phyloP scores from a whole-genome alignment of 2,329 filamentous ascomycete genomes.

The Ampelomyces quisqualis region DNA sequence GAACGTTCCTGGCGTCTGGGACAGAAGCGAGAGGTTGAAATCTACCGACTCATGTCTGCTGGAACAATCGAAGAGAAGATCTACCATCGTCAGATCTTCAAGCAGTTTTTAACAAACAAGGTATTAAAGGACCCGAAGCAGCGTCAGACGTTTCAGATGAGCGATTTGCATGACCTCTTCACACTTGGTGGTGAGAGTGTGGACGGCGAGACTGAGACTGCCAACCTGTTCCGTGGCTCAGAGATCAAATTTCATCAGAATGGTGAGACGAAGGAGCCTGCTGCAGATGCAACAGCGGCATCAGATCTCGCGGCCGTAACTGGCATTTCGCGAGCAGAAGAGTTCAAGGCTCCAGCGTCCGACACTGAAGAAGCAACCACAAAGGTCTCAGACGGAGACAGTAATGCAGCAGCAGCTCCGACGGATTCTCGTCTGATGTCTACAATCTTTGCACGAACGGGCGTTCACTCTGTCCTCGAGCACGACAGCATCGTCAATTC shows the following conservation, averaged over 20 bases:
- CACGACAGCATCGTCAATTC: constrained; percentile 79
- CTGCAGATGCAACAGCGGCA: constrained; percentile 24
- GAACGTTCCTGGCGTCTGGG: constrained; percentile 95
- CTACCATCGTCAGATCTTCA: constrained; percentile 97
- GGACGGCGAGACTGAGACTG: constrained; percentile 76
- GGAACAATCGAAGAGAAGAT: constrained; percentile 99
- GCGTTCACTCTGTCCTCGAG: constrained; percentile 86
- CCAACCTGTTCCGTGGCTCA: constrained; percentile 82
- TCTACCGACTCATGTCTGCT: constrained; percentile 96
- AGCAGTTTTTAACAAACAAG: constrained; percentile 96
- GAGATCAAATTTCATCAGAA: constrained; percentile 64
- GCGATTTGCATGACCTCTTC: constrained; percentile 90
- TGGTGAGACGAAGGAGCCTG: constrained; percentile 21
- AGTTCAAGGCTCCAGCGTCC: constrained; percentile 39
- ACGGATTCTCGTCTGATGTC: constrained; percentile 72
- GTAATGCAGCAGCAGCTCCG: constrained; percentile 11
- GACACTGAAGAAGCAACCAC: constrained; percentile 25
- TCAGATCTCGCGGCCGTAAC: constrained; percentile 40
- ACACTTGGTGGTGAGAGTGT: constrained; percentile 65
- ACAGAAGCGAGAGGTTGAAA: constrained; percentile 91
- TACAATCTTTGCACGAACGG: constrained; percentile 81
- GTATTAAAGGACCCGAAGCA: constrained; percentile 93
- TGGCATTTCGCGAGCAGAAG: constrained; percentile 49
- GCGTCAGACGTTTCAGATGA: constrained; percentile 83
- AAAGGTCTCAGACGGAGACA: constrained; percentile 11